Evolutionary conservation across 2,329 filamentous ascomycete species (phyloP).

Genomic region (Ophiostoma himal-ulmi): DNA sequence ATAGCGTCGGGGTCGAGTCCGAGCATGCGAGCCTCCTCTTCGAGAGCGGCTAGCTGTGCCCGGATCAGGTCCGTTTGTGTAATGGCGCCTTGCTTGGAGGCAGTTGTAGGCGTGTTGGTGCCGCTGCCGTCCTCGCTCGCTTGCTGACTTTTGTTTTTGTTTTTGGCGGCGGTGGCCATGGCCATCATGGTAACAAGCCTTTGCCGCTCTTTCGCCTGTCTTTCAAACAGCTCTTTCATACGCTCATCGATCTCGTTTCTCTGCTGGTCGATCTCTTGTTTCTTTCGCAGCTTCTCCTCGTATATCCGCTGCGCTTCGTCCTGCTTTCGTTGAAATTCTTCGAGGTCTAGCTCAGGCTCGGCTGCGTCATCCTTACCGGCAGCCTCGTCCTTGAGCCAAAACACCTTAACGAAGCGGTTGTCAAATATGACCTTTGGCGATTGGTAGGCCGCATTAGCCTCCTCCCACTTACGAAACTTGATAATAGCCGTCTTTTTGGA

Average conservation of each 20-base stretch:
- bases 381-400: conserved; percentile 60
- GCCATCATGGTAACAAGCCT: conserved; percentile 55
- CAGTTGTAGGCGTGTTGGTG: not conserved
- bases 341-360: conserved; percentile 56
- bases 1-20: conserved; percentile 56
- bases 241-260: conserved; percentile 58
- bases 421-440: conserved; percentile 79
- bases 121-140: not conserved
- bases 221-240: conserved; percentile 55
- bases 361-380: conserved; percentile 32
- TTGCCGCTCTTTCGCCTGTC: conserved; percentile 59
- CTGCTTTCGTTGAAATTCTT: conserved; percentile 63
- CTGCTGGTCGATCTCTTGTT: conserved; percentile 56
- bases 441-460: conserved; percentile 64
- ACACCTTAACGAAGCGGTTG: conserved; percentile 80
- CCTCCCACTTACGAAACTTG: conserved; percentile 59
- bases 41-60: conserved; percentile 64
- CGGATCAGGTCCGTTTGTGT: conserved; percentile 58
- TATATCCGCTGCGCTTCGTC: conserved; percentile 64
- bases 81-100: conserved; percentile 27
- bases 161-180: not conserved
- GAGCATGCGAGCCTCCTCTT: conserved; percentile 64
- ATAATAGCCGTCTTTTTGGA: conserved; percentile 64
- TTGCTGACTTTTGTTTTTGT: not conserved
- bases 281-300: conserved; percentile 59